Evolutionary conservation across 805 yeast genomes (phyloP), one percentile per base, ranked within the genome.

Genomic region (Vanderwaltozyma tropicalis): DNA sequence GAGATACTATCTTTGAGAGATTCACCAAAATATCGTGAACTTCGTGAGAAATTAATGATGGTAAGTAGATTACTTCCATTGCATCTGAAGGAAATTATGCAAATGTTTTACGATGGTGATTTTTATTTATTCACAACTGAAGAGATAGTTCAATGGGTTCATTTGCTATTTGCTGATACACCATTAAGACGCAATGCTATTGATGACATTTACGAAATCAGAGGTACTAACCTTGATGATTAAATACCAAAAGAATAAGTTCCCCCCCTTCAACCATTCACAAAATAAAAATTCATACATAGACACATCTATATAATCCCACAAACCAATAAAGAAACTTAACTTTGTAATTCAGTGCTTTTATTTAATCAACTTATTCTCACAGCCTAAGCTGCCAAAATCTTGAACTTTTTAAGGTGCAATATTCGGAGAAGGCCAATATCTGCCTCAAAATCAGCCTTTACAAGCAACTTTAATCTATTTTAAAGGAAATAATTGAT

Each of bases 51-150:
- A 32, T 48, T 59, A 21, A 41, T 41, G 6, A 44, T 50, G 16
- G 42, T 52, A 11, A 53, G 61, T n/a, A 48, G 42, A 31, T 40
- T 59, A 4, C 37, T 57, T 27, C 53, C 57, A 11, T 41, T 50
- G 61, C 80, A 65, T 44, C 38, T 66, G 41, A 59, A 56, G 29
- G 67, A 65, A 5, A 64, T 65, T 20, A 59, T 64, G 65, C 58
- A 60, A 9, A 47, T 56, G 53, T 66, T 66, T 31, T 63, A 63
- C 32, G 54, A 59, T 36, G 70, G 67, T 16, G 69, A 63, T 37
- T 62, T 66, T 31, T 66, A 49, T 38, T 53, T 64, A 33, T 57
- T 64, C 36, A 38, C 50, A 2, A 66, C 70, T 0, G 51, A 53
- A 1, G 69, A 66, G 40, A 41, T 66, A 5, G 48, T 64, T 12